These are phyloP conservation scores for Xylariaceae sp. DNA, from an alignment of 2,329 filamentous ascomycete species.

Conservation along the genomic window DNA sequence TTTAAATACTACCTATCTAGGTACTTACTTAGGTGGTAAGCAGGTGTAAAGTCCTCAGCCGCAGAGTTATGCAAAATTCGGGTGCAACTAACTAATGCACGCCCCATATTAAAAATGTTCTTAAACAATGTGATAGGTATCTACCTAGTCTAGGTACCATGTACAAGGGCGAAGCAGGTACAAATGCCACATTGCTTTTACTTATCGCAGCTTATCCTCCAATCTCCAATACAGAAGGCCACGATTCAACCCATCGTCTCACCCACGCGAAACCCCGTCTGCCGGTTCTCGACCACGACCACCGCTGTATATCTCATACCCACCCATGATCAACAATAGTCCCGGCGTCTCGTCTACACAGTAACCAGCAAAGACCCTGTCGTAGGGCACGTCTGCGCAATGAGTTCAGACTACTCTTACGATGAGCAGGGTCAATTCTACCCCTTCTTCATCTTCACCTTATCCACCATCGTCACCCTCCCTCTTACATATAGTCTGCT, in stretches of 20 bases:
- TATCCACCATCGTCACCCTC: slow-evolving; percentile 79
- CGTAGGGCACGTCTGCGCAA: slow-evolving; percentile 43
- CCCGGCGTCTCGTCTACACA: slow-evolving; percentile 3
- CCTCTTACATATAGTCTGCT: slow-evolving; percentile 86
- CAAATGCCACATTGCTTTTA: slow-evolving; percentile 13
- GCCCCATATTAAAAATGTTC: too few species aligned
- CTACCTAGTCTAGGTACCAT: background rate
- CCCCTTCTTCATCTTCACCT: slow-evolving; percentile 94
- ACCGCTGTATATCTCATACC: slow-evolving; percentile 2
- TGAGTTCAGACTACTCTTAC: slow-evolving; percentile 96
- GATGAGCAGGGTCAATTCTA: slow-evolving; percentile 98
- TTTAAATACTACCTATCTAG: too few species aligned
- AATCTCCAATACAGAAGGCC: slow-evolving; percentile 25
- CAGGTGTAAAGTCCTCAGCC: too few species aligned
- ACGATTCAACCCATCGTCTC: slow-evolving; percentile 26
- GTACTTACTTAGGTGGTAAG: too few species aligned
- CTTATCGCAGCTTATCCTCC: slow-evolving; percentile 23
- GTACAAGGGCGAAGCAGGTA: background rate
- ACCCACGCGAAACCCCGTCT: background rate
- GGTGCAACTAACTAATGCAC: too few species aligned
- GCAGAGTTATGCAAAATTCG: too few species aligned
- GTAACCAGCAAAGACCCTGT: slow-evolving; percentile 26
- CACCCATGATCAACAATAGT: slow-evolving; percentile 11
- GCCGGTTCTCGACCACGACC: too few species aligned
- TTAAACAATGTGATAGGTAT: slow-evolving; percentile 6